These are phyloP conservation scores for Neurospora sp. DNA, from an alignment of 2,329 filamentous ascomycete genomes.

Conservation along the genomic window DNA sequence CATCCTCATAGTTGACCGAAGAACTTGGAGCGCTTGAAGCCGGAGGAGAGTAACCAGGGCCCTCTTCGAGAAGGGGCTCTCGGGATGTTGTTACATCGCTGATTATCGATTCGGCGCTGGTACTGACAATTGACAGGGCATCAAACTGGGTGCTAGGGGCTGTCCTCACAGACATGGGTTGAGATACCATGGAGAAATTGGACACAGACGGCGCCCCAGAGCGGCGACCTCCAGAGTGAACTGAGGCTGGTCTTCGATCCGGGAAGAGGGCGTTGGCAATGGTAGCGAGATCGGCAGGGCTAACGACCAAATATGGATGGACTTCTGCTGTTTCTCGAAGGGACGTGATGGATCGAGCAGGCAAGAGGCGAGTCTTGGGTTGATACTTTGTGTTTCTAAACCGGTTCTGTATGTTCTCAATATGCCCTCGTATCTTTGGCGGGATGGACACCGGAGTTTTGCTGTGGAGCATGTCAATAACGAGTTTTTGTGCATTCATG, in stretches of 20 bases:
- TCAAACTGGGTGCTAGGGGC: slow-evolving; percentile 46
- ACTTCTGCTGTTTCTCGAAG: slow-evolving; percentile 68
- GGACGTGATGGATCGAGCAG: slow-evolving; percentile 62
- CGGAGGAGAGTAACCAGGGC: slow-evolving; percentile 42
- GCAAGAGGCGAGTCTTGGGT: slow-evolving; percentile 50
- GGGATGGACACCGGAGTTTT: slow-evolving; percentile 54
- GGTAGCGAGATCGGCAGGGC: slow-evolving; percentile 68
- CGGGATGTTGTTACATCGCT: slow-evolving; percentile 60
- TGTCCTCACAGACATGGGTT: slow-evolving; percentile 52
- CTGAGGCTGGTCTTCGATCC: slow-evolving; percentile 55
- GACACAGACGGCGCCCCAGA: slow-evolving; percentile 59
- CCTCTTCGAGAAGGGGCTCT: slow-evolving; percentile 52
- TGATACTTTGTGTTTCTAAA: slow-evolving; percentile 46
- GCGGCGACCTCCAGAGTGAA: slow-evolving; percentile 49
- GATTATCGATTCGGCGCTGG: slow-evolving; percentile 60
- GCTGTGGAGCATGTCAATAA: slow-evolving; percentile 67
- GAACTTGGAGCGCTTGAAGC: slow-evolving; percentile 31
- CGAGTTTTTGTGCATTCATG: slow-evolving; percentile 66
- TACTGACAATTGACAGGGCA: slow-evolving; percentile 60
- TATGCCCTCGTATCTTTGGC: slow-evolving; percentile 53
- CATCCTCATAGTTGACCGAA: slow-evolving; percentile 44
- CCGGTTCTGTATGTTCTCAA: slow-evolving; percentile 60
- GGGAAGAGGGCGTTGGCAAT: slow-evolving; percentile 79
- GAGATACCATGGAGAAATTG: slow-evolving; percentile 59
- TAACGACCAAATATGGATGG: slow-evolving; percentile 70